A percentile compares a stretch with the other conserved stretches of the same genome.
phyloP scores from a whole-genome alignment of 768 basidiomycete species.

The Piloderma croceum region DNA sequence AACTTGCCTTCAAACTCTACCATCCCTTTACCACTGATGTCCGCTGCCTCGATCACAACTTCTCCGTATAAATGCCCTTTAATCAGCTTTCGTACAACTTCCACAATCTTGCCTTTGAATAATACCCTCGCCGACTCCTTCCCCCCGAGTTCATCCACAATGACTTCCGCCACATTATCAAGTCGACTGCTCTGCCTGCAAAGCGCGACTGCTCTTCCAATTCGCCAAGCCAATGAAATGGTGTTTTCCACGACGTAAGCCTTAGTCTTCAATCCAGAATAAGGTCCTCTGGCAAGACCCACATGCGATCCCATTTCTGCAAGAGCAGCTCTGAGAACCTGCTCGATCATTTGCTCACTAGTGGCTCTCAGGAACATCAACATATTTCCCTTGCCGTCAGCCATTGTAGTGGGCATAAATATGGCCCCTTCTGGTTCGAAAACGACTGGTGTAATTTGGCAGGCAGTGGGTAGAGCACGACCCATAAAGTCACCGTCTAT shows the following conservation, averaged over 20 bases:
- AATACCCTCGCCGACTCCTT: conserved; percentile 32
- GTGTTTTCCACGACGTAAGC: conserved; percentile 44
- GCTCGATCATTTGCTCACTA: conserved; percentile 39
- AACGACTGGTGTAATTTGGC: conserved; percentile 10
- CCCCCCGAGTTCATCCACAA: conserved; percentile 33
- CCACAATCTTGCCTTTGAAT: conserved; percentile 57
- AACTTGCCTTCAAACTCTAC: conserved; percentile 26
- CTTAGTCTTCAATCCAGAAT: conserved; percentile 30
- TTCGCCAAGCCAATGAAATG: conserved; percentile 56
- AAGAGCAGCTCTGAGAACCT: conserved; percentile 40
- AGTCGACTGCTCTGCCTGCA: conserved; percentile 43
- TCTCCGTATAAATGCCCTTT: conserved; percentile 38
- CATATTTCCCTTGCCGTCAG: conserved; percentile 36
- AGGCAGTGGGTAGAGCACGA: conserved; percentile 29
- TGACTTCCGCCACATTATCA: conserved; percentile 26
- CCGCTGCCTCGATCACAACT: conserved; percentile 26
- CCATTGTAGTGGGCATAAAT: conserved; percentile 29
- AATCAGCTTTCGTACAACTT: conserved; percentile 37
- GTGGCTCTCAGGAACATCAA: too few species aligned
- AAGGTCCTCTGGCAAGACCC: conserved; percentile 38
- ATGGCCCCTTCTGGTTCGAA: conserved; percentile 15
- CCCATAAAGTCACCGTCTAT: conserved; percentile 46
- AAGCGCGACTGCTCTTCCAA: conserved; percentile 53
- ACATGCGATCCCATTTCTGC: conserved; percentile 50
- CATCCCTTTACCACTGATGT: conserved; percentile 16